Percentiles rank a stretch among this genome's conserved stretches.
Evolutionary conservation across 441 rosid species (phyloP).

Genomic region (Pelargonium fulgidum): DNA sequence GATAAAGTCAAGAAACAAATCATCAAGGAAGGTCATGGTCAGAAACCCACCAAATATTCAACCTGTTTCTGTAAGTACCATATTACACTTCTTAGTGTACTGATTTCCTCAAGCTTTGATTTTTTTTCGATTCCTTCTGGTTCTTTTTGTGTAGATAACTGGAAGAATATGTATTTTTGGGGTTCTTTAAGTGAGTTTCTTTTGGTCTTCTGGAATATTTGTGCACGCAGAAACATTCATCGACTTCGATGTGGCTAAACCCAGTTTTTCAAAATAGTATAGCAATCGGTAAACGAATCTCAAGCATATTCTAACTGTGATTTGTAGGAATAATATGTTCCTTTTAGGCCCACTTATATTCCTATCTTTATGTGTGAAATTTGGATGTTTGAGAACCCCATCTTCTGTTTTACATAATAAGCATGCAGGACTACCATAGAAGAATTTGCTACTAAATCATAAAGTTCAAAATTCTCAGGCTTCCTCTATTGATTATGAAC

Average conservation of each 20-base stretch:
- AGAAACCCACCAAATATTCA: constrained; percentile 79
- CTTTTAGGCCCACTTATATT: not conserved
- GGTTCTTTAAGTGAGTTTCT: not conserved
- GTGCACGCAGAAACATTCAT: not conserved
- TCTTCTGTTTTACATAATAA: not conserved
- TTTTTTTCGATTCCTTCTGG: not conserved
- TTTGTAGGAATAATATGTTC: not conserved
- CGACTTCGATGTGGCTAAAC: not conserved
- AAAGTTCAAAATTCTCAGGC: not conserved
- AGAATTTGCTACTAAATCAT: not conserved
- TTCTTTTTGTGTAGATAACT: not conserved
- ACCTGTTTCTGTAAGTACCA: constrained; percentile 76
- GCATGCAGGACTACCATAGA: not conserved
- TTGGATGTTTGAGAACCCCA: not conserved
- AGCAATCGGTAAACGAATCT: not conserved
- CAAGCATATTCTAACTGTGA: not conserved
- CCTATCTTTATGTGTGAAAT: not conserved
- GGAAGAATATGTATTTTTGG: not conserved
- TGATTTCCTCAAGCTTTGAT: not conserved
- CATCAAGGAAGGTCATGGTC: constrained; percentile 84
- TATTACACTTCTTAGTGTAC: not conserved
- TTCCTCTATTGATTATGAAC: not conserved
- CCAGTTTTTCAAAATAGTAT: not conserved
- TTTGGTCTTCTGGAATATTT: not conserved
- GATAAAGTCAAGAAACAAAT: constrained; percentile 83